Base-by-base conservation (phyloP, 768 basidiomycete species). In the Asterophora parasitica region DNA sequence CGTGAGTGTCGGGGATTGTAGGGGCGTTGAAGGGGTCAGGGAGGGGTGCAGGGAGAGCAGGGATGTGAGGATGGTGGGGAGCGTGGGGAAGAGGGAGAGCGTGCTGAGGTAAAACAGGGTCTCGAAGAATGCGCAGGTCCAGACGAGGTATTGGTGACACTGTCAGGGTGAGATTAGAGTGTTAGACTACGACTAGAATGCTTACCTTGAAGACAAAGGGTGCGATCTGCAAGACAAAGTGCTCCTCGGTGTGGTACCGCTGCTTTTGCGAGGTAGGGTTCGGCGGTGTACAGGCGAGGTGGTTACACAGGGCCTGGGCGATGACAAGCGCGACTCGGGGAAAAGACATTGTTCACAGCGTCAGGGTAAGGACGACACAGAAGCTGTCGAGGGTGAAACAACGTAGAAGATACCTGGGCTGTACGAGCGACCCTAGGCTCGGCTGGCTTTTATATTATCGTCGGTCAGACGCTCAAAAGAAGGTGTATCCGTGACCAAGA, bases 281-380 rank as follows among this genome's bases (percentile, higher is more conserved):
- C 1, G 77, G 77, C 0, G 77, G 74, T 3, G 70, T 71, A 55
- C 65, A 73, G 3, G 77, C 77, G 5, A 65, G 51, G 45, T 76
- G 69, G 52, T 76, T 74, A 63, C 61, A 64, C 37, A 65, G 27
- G 16, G 73, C 73, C 49, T 78, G 75, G 31, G 68, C 46, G 27
- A 63, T 54, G 55, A 74, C 60, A 48, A 78, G 69, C 11, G 61
- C 49, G 19, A 72, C 61, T 26, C 77, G 69, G 42, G 65, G 36
- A 44, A 72, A 54, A 38, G 70, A 66, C 76, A 77, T 76, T 33
- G 19, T 19, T 33, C 7, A 20, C n/a, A n/a, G n/a, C n/a, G n/a
- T n/a, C n/a, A n/a, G n/a, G n/a, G n/a, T n/a, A n/a, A n/a, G n/a
- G n/a, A n/a, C n/a, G n/a, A n/a, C n/a, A n/a, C n/a, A n/a, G n/a